These are phyloP conservation scores for Begonia loranthoides DNA, from an alignment of 306 rosid genomes.

Conservation along the genomic window DNA sequence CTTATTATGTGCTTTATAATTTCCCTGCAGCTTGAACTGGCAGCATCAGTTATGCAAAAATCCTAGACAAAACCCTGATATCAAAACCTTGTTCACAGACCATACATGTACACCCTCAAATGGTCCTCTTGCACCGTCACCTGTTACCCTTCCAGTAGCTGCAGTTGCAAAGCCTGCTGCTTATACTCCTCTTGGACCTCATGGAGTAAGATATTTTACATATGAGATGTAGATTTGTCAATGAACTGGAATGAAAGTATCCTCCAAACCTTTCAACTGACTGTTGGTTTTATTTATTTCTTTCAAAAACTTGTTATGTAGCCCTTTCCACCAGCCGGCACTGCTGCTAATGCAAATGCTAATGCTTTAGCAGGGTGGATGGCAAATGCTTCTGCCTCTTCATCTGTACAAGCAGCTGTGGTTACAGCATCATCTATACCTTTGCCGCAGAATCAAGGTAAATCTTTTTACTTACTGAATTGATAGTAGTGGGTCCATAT, in stretches of 20 bases:
- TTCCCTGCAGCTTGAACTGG: slow-evolving; percentile 73
- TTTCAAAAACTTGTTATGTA: slow-evolving; percentile 14
- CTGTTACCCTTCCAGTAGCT: slow-evolving; percentile 66
- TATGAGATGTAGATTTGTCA: slow-evolving; percentile 12
- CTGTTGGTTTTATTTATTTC: slow-evolving; percentile 5
- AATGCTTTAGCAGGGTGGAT: slow-evolving; percentile 90
- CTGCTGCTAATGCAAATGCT: slow-evolving; percentile 62
- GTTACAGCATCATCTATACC: slow-evolving; percentile 79
- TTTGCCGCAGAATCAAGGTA: slow-evolving; percentile 81
- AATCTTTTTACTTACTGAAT: slow-evolving; percentile 5
- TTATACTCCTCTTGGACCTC: slow-evolving; percentile 60
- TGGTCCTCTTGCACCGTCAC: slow-evolving; percentile 59
- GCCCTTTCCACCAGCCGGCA: slow-evolving; percentile 64
- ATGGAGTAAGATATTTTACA: slow-evolving; percentile 52
- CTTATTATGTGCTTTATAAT: neutral
- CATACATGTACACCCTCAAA: slow-evolving; percentile 59
- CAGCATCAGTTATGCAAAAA: slow-evolving; percentile 87
- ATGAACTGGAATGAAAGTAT: neutral
- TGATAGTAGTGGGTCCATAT: neutral
- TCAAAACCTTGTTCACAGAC: slow-evolving; percentile 69
- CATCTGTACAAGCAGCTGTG: slow-evolving; percentile 89
- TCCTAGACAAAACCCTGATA: slow-evolving; percentile 68
- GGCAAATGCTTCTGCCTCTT: slow-evolving; percentile 81
- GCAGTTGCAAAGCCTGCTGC: slow-evolving; percentile 70
- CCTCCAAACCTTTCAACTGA: slow-evolving; percentile 9